Conservation (phyloP, 108 stramenopile species). For the Discostella stelligeroides region DNA sequence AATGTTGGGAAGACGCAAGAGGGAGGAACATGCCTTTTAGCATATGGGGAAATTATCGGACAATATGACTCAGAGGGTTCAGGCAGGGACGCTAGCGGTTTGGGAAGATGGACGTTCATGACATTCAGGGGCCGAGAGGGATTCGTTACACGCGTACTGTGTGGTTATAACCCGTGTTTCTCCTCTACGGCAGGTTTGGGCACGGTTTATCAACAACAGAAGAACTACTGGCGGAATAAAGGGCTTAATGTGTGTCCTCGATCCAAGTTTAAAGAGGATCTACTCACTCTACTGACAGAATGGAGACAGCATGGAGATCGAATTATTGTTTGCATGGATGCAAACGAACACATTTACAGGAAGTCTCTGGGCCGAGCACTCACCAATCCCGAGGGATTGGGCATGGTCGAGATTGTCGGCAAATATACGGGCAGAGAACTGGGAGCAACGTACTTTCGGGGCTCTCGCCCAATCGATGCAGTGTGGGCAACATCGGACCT, state of each 20-base stretch:
- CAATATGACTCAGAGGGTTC: neutral
- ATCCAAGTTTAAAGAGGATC: slow-evolving; percentile 8
- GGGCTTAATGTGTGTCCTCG: neutral
- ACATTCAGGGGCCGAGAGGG: neutral
- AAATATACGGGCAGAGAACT: slow-evolving; percentile 5
- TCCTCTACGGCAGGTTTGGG: neutral
- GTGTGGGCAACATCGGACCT: slow-evolving; percentile 15
- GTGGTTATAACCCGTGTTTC: slow-evolving; percentile 6
- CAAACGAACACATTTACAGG: slow-evolving; percentile 1
- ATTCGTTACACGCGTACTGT: neutral
- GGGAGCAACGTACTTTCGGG: slow-evolving; percentile 12
- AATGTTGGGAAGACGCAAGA: neutral
- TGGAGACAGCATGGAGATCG: slow-evolving; percentile 13
- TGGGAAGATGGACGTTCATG: neutral
- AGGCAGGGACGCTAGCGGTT: neutral
- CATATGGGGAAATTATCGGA: neutral
- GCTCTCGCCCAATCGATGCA: slow-evolving; percentile 16
- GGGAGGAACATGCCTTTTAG: neutral
- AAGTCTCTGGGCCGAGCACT: neutral
- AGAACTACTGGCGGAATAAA: neutral
- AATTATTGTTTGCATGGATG: slow-evolving; percentile 4
- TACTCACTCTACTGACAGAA: neutral
- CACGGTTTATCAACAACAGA: slow-evolving; percentile 17
- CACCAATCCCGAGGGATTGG: neutral
- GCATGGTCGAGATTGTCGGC: slow-evolving; percentile 1